Base-by-base conservation (phyloP, 1,139 yeast genomes). In the Geotrichum siamense region DNA sequence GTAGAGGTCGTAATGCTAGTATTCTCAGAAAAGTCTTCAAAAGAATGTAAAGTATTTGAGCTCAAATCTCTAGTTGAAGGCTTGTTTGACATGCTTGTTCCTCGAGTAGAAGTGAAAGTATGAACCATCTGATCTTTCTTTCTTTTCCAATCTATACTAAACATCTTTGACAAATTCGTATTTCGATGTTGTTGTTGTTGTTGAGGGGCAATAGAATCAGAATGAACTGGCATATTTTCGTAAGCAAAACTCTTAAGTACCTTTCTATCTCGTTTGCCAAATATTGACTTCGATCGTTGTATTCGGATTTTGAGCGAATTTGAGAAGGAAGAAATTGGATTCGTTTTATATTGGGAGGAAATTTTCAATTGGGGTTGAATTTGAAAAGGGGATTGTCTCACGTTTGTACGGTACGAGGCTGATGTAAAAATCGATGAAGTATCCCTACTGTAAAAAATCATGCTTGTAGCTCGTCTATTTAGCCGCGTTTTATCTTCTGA, bases 291-390 rank as follows among this genome's bases (percentile, higher is more conserved):
- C 12, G 34, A 30, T 30, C 34, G 15, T 15, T 5, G 9, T 4
- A 30, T 6, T 30, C 17, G 34, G 5, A 21, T 16, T 30, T 17
- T 13, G 21, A 30, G 19, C 15, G 34, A 15, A 6, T 30, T n/a
- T 17, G 34, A 30, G 34, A 30, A 30, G n/a, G 15, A 12, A 16
- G 34, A 30, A 30, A 13, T 30, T 4, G n/a, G 21, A 16, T 5
- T 4, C 17, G 34, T 30, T 30, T 30, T 30, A 30, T 30, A 30
- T 30, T 30, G 34, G 34, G 34, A 30, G 19, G 34, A 30, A 13
- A 30, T 10, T 6, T 30, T 16, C 9, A 12, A 30, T 9, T 23
- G 26, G 26, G 26, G 26, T 23, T 23, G 26, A 23, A 10, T 23
- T 23, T 6, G 26, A 23, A 10, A 8, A 23, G 10, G 26, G 26